Conservation (phyloP, 768 basidiomycete species). For the Tylopilus vinaceipallidus region DNA sequence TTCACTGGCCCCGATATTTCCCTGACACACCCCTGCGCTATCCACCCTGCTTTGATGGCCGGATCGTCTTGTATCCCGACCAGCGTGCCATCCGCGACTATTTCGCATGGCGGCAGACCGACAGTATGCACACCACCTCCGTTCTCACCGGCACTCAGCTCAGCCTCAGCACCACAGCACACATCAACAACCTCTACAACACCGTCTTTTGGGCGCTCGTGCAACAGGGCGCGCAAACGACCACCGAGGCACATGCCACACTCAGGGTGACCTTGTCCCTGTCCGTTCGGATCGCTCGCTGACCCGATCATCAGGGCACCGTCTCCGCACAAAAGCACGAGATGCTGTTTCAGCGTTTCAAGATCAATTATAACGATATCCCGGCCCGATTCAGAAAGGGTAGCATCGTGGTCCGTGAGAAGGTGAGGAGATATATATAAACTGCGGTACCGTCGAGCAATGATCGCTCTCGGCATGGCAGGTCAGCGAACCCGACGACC, state of each 20-base stretch:
- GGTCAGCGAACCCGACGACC: constrained; percentile 8
- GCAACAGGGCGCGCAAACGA: constrained; percentile 73
- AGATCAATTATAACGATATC: constrained; percentile 84
- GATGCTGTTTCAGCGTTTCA: constrained; percentile 77
- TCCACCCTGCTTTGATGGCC: constrained; percentile 90
- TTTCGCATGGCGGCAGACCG: constrained; percentile 93
- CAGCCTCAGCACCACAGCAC: constrained; percentile 52
- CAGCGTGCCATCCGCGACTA: constrained; percentile 80
- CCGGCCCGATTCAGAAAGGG: constrained; percentile 79
- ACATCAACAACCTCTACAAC: constrained; percentile 98
- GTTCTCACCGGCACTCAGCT: constrained; percentile 7
- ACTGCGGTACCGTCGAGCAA: no score
- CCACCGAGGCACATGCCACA: constrained; percentile 77
- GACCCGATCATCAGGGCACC: constrained; percentile 62
- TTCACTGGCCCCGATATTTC: constrained; percentile 81
- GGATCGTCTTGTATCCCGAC: constrained; percentile 79
- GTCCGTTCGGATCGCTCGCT: neutral
- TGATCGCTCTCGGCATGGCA: neutral
- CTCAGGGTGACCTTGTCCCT: constrained; percentile 54
- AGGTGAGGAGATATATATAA: constrained; percentile 38
- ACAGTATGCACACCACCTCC: constrained; percentile 56
- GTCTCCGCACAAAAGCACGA: constrained; percentile 90
- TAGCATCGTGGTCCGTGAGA: constrained; percentile 72
- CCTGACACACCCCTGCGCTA: constrained; percentile 69
- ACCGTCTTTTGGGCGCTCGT: constrained; percentile 95